Conservation (phyloP, 2,329 filamentous ascomycete species). For the Alternaria sp. region DNA sequence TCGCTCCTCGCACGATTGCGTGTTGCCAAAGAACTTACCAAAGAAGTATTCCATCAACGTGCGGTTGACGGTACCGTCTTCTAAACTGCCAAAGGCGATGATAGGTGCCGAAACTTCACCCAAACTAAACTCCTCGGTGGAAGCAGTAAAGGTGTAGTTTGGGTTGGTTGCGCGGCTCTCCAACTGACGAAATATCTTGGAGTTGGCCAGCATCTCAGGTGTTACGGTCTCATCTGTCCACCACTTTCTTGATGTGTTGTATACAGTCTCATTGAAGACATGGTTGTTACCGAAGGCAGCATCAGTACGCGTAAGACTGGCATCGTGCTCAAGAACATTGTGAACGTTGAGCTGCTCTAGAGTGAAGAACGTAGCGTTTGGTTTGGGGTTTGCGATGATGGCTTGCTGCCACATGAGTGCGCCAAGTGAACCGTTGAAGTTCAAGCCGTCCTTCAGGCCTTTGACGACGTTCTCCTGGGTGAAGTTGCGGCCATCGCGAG, state of each 20-base stretch:
- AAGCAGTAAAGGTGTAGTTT: conserved; percentile 56
- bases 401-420: conserved; percentile 56
- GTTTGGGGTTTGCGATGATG: conserved; percentile 40
- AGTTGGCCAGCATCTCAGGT: conserved; percentile 50
- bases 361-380: conserved; percentile 41
- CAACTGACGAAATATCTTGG: conserved; percentile 56
- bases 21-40: conserved; percentile 42
- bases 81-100: conserved; percentile 59
- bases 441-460: conserved; percentile 53
- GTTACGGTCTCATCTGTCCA: conserved; percentile 56
- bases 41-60: conserved; percentile 58
- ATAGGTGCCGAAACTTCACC: conserved; percentile 62
- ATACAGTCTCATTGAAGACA: conserved; percentile 62
- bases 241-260: conserved; percentile 57
- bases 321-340: conserved; percentile 61
- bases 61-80: conserved; percentile 51
- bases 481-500: conserved; percentile 45
- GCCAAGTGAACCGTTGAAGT: conserved; percentile 54
- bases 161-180: conserved; percentile 59
- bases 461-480: conserved; percentile 48
- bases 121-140: conserved; percentile 56
- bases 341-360: conserved; percentile 57
- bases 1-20: conserved; percentile 16
- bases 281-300: conserved; percentile 61
- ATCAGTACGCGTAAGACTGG: conserved; percentile 59